A percentile compares a stretch with the other conserved stretches of the same genome.
phyloP scores from a whole-genome alignment of 2,329 filamentous ascomycete genomes.

The Dactylellina drechsleri region DNA sequence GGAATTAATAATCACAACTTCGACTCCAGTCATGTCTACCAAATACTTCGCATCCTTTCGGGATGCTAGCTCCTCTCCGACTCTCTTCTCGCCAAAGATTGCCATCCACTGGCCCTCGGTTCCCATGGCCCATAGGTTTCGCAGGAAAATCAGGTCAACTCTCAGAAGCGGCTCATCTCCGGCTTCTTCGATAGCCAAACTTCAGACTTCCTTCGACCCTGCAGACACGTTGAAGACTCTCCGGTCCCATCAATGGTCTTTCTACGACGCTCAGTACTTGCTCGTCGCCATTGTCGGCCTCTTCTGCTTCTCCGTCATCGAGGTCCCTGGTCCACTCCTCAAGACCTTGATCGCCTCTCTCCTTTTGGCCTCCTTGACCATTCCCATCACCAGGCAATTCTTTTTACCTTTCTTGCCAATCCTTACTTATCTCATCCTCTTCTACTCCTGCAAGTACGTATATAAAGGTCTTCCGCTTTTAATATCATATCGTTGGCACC shows the following conservation, averaged over 20 bases:
- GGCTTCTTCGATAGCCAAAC: constrained; percentile 76
- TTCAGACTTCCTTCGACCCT: constrained; percentile 85
- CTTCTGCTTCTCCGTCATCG: constrained; percentile 85
- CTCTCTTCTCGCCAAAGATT: constrained; percentile 51
- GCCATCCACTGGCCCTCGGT: constrained; percentile 58
- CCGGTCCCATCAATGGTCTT: constrained; percentile 79
- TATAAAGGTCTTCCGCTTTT: not conserved
- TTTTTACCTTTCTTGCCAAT: constrained; percentile 87
- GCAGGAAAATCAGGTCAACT: constrained; percentile 73
- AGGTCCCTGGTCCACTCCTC: constrained; percentile 77
- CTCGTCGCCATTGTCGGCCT: constrained; percentile 77
- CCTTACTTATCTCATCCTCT: constrained; percentile 86
- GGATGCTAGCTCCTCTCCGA: constrained; percentile 48
- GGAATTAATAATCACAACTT: not conserved
- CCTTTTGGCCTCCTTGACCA: constrained; percentile 75
- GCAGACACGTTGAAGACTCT: constrained; percentile 79
- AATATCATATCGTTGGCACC: too few relatives aligned
- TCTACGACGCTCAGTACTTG: constrained; percentile 86
- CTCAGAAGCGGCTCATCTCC: constrained; percentile 74
- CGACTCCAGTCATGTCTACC: constrained; percentile 24
- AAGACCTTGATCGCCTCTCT: constrained; percentile 78
- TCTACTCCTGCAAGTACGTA: constrained; percentile 88
- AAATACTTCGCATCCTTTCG: constrained; percentile 52
- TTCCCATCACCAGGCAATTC: constrained; percentile 89
- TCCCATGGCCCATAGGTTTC: constrained; percentile 56